Evolutionary conservation across 148 eudicot species (phyloP).

Genomic region (Vaccinium vitisidaea): DNA sequence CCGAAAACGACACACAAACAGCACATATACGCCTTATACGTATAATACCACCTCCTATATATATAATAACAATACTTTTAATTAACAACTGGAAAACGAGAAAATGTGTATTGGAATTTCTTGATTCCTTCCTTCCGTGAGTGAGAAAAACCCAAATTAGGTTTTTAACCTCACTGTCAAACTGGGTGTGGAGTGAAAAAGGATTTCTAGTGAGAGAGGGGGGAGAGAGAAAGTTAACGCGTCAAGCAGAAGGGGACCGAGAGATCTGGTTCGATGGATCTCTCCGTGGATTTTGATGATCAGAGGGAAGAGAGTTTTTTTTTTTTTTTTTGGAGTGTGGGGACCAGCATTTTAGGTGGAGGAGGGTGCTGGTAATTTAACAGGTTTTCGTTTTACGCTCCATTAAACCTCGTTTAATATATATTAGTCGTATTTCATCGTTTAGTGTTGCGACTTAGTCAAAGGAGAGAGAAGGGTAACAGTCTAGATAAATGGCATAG

Average conservation of each 20-base stretch:
- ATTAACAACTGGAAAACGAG: too few species aligned
- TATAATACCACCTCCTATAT: background rate
- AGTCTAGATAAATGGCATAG: too few species aligned
- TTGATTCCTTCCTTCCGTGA: slow-evolving; percentile 25
- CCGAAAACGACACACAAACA: slow-evolving; percentile 37
- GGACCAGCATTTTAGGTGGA: background rate
- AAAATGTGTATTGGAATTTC: too few species aligned
- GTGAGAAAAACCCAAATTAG: slow-evolving; percentile 21
- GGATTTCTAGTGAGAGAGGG: background rate
- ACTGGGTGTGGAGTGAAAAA: background rate
- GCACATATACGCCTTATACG: slow-evolving; percentile 10
- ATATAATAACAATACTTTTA: too few species aligned
- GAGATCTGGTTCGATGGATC: slow-evolving; percentile 8
- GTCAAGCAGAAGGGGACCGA: background rate
- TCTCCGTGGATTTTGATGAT: background rate
- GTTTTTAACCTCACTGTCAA: slow-evolving; percentile 1
- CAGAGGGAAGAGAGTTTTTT: background rate
- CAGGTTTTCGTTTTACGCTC: too few species aligned
- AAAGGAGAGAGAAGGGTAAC: background rate
- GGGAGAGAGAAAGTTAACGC: background rate
- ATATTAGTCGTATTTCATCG: background rate
- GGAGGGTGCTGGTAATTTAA: background rate
- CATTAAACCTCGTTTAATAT: background rate
- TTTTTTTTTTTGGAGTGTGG: background rate
- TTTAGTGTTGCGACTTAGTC: background rate